Base-by-base conservation (phyloP, 2,329 filamentous ascomycete genomes). In the Hypoxylon rubiginosum region DNA sequence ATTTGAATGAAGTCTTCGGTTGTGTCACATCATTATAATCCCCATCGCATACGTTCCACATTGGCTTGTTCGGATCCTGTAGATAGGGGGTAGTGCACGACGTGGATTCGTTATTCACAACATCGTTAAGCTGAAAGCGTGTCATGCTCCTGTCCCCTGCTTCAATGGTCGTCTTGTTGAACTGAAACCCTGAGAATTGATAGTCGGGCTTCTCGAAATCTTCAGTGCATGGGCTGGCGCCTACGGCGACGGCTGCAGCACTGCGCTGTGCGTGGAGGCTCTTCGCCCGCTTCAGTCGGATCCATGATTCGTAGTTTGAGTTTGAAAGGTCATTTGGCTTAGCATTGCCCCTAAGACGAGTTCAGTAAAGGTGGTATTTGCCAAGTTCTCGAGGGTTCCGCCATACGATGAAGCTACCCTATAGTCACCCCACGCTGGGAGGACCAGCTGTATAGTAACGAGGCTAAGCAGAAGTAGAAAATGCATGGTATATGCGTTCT, bases 41-140 rank as follows among this genome's bases (percentile, higher is more conserved):
- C 8, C 41, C 34, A 4, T 53, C 58, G 34, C 68, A 71, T 1
- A 55, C 53, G n/a, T 71, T 71, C 68, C 68, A 71, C 13, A 56
- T 34, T 10, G 64, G 58, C 15, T 45, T 36, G 15, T 59, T 59
- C 8, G 62, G 52, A 21, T 71, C 68, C 43, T 71, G 68, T 7
- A 71, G 28, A 58, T 69, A 71, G 13, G 68, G 68, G 1, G 68
- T 71, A 48, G 66, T 66, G 41, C 68, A 71, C 10, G 56, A 57
- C 10, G 57, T 54, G 19, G 58, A 59, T 28, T 7, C 43, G 17
- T 67, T 58, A 32, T 71, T 71, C 21, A 48, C 63, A 8, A 59
- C 11, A 39, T 71, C 68, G 17, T 56, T n/a, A 15, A 71, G 10
- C 19, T 63, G 41, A 19, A 71, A 71, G 21, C 56, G 58, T 3